Evolutionary conservation across 192 early-diverging fungal species (phyloP).

Genomic region (Coemansia sp.): DNA sequence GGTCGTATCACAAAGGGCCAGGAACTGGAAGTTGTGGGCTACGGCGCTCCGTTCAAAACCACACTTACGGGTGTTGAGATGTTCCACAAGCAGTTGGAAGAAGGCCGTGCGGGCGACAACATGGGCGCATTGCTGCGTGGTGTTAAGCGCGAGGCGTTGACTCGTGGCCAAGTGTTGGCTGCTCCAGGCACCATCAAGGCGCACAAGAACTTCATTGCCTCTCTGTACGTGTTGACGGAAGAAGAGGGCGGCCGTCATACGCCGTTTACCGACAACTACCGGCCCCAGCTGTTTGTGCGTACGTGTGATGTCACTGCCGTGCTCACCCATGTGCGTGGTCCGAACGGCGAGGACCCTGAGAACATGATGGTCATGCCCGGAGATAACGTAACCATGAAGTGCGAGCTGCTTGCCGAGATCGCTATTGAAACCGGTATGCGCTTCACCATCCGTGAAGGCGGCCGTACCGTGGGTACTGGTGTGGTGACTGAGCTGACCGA

Average conservation of each 20-base stretch:
- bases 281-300: conserved; percentile 92
- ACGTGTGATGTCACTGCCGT: conserved; percentile 94
- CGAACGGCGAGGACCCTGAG: conserved; percentile 74
- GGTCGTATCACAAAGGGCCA: conserved; percentile 89
- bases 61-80: conserved; percentile 97
- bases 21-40: conserved; percentile 97
- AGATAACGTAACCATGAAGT: conserved; percentile 87
- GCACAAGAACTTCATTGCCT: conserved; percentile 91
- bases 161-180: conserved; percentile 91
- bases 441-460: conserved; percentile 98
- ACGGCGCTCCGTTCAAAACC: conserved; percentile 85
- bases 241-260: conserved; percentile 99
- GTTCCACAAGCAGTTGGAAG: conserved; percentile 99
- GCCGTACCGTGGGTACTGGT: conserved; percentile 95
- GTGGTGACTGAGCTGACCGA: conserved; percentile 76
- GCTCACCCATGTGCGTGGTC: conserved; percentile 70
- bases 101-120: conserved; percentile 97
- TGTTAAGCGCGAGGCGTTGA: conserved; percentile 94
- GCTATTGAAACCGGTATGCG: conserved; percentile 92
- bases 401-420: conserved; percentile 79
- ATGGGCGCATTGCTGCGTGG: conserved; percentile 96
- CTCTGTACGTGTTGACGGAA: conserved; percentile 93
- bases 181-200: conserved; percentile 91
- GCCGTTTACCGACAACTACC: conserved; percentile 96
- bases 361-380: conserved; percentile 99